Evolutionary conservation across 106 monocot species (phyloP).

Genomic region (Alisma plantagoaquatica): DNA sequence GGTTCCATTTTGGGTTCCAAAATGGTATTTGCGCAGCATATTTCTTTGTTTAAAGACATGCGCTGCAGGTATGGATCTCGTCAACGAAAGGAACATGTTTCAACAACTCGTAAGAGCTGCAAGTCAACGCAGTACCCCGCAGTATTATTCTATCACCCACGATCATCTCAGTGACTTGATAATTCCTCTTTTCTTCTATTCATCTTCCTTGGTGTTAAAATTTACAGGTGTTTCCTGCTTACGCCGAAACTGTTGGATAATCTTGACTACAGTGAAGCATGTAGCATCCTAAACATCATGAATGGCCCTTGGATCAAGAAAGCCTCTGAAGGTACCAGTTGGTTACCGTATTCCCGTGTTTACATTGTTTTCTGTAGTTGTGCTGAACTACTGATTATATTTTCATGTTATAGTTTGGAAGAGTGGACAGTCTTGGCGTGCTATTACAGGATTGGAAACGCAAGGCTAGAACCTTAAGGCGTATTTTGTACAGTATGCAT

Average conservation of each 20-base stretch:
- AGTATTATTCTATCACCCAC: slow-evolving; percentile 33
- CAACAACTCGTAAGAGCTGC: slow-evolving; percentile 98
- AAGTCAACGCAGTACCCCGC: slow-evolving; percentile 82
- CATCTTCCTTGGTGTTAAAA: background rate
- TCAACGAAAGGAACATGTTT: slow-evolving; percentile 99
- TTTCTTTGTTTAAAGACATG: background rate
- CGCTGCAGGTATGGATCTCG: slow-evolving; percentile 90
- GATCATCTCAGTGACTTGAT: background rate
- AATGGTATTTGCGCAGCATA: background rate
- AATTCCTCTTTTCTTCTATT: background rate
- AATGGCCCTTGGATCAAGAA: slow-evolving; percentile 96
- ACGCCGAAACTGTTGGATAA: slow-evolving; percentile 95
- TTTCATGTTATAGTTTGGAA: slow-evolving; percentile 52
- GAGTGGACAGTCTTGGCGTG: slow-evolving; percentile 54
- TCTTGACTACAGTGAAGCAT: slow-evolving; percentile 90
- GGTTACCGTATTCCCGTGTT: background rate
- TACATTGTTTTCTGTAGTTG: slow-evolving; percentile 2
- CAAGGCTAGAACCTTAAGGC: slow-evolving; percentile 3
- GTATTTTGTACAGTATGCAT: too few relatives aligned
- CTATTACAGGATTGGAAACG: slow-evolving; percentile 28
- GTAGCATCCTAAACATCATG: slow-evolving; percentile 96
- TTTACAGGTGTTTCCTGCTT: slow-evolving; percentile 77
- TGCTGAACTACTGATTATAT: background rate
- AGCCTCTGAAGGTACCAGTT: slow-evolving; percentile 60
- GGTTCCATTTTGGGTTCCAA: too few relatives aligned